Evolutionary conservation across 805 yeast species (phyloP).

Genomic region (Priceomyces medius): DNA sequence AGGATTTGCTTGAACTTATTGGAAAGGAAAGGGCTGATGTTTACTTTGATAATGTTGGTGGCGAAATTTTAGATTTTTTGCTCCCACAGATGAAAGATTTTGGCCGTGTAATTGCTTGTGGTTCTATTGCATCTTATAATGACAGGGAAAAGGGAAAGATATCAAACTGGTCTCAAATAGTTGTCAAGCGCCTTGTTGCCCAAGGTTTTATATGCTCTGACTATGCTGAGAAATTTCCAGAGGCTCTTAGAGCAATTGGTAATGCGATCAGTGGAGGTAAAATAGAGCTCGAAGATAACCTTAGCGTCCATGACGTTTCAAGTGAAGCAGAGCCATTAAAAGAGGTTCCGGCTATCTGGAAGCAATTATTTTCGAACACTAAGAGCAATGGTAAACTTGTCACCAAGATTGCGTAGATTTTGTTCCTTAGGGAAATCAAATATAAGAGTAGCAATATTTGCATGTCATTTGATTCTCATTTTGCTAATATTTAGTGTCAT

Average conservation of each 20-base stretch:
- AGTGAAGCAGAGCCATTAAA: conserved; percentile 34
- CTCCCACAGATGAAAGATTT: conserved; percentile 34
- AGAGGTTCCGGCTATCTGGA: conserved; percentile 49
- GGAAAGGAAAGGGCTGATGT: conserved; percentile 51
- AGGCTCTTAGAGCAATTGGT: conserved; percentile 13
- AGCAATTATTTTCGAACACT: conserved; percentile 41
- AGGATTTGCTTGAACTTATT: conserved; percentile 27
- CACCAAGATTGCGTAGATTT: conserved; percentile 41
- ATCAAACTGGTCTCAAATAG: conserved; percentile 42
- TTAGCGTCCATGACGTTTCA: conserved; percentile 39
- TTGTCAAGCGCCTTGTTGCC: conserved; percentile 50
- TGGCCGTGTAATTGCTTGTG: conserved; percentile 58
- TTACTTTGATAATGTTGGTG: conserved; percentile 67
- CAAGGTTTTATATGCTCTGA: conserved; percentile 53
- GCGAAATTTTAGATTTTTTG: conserved; percentile 50
- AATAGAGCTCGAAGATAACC: conserved; percentile 33
- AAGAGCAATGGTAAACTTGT: conserved; percentile 52
- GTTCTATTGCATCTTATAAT: conserved; percentile 61
- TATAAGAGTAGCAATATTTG: too few species aligned
- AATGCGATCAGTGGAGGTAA: conserved; percentile 41
- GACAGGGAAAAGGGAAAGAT: conserved; percentile 36
- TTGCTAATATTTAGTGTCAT: too few species aligned
- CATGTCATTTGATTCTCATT: too few species aligned
- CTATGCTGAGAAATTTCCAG: conserved; percentile 3
- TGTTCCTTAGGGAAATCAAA: too few species aligned